Evolutionary conservation across 2,329 filamentous ascomycete species (phyloP), one percentile per base, ranked within the genome.

Genomic region (Curvularia eragrostidis): DNA sequence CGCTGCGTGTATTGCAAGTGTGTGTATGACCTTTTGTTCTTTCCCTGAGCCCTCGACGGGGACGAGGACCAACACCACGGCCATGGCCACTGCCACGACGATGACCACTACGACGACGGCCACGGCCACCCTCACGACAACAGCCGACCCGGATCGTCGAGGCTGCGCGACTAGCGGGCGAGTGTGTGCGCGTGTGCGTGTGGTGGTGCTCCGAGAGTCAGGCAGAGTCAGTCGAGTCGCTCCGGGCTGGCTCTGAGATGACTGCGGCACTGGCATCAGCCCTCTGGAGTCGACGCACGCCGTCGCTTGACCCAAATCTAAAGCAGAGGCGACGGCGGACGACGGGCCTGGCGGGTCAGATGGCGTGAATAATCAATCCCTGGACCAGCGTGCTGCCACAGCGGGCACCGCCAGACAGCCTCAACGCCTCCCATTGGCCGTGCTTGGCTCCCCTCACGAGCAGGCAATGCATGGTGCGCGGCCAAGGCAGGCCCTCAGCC

Each of bases 351-450:
- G 43, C 50, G 55, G 51, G 56, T 54, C 50, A 51, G 56, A 55
- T 52, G 52, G 54, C 56, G 56, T 56, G 49, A 51, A 59, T 26
- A 53, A 54, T 56, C 55, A 52, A 54, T 54, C 51, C 58, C 54
- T 52, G 43, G 43, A 48, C 58, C 48, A 50, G 54, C 36, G 19
- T 39, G 44, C 50, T 36, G 44, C 42, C 43, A 24, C 38, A 21
- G 32, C 54, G 13, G 18, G 6, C 21, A 32, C 19, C 59, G 46
- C 52, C 42, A 49, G 51, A 62, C 59, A 62, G 59, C 59, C 59
- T 62, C 59, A 62, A 53, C 53, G 23, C 49, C 28, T 51, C 38
- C 56, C 53, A 56, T 47, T 6, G 10, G 15, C 41, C 12, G 48
- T 48, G 19, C 54, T 61, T 61, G 56, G 59, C 48, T 26, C 41